Conservation (phyloP, 345 rosid genomes). For the Pugionium cornutum region DNA sequence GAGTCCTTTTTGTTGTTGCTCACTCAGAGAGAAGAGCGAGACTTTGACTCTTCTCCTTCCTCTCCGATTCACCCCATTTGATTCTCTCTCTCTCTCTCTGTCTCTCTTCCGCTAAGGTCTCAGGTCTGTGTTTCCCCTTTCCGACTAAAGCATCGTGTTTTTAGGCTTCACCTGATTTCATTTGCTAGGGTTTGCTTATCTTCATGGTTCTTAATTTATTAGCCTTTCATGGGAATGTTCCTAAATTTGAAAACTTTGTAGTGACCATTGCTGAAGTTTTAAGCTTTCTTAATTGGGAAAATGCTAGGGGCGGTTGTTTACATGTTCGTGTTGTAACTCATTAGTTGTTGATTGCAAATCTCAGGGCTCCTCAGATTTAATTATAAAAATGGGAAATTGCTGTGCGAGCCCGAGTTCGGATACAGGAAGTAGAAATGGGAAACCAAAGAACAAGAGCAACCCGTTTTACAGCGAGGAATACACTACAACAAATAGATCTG, state of each 20-base stretch:
- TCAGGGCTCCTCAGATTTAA: slow-evolving; percentile 26
- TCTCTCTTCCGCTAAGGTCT: slow-evolving; percentile 11
- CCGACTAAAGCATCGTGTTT: slow-evolving; percentile 6
- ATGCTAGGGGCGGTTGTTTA: not conserved
- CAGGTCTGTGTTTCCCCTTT: slow-evolving; percentile 30
- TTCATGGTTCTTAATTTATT: slow-evolving; percentile 18
- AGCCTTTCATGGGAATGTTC: not conserved
- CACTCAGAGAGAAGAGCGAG: slow-evolving; percentile 26
- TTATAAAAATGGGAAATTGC: slow-evolving; percentile 64
- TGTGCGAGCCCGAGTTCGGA: slow-evolving; percentile 55
- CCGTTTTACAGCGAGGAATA: slow-evolving; percentile 56
- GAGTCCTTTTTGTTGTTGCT: slow-evolving; percentile 2
- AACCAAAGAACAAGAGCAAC: slow-evolving; percentile 51
- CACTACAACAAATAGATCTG: slow-evolving; percentile 47
- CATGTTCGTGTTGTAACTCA: not conserved
- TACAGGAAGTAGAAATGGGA: slow-evolving; percentile 40
- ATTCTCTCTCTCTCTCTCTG: not conserved
- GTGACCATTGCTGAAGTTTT: slow-evolving; percentile 6
- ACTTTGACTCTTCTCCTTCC: slow-evolving; percentile 43
- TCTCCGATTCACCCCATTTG: slow-evolving; percentile 22
- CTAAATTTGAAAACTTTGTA: not conserved
- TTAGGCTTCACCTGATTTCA: slow-evolving; percentile 6
- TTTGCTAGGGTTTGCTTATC: slow-evolving; percentile 30
- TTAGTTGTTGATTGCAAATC: slow-evolving; percentile 3
- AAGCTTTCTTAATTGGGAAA: slow-evolving; percentile 12